Conservation (phyloP, 176 grass and related monocot genomes). For the Aegilops umbellulata region DNA sequence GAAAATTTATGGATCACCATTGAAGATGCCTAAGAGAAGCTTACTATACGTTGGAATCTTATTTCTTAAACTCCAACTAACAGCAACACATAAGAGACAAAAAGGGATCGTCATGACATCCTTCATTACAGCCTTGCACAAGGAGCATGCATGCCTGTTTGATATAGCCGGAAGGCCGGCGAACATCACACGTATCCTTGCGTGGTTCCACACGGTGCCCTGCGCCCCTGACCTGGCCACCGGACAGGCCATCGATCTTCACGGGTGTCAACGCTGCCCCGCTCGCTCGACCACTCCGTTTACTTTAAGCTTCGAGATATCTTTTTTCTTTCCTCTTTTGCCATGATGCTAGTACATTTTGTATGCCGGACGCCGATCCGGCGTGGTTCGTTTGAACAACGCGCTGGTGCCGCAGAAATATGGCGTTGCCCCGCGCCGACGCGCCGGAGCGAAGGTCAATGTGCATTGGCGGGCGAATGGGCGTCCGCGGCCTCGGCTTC, state of each 20-base stretch:
- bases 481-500: neutral
- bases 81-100: neutral
- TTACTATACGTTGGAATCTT: neutral
- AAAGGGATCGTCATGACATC: neutral
- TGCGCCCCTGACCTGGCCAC: neutral
- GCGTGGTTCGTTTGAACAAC: neutral
- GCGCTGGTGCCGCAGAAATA: neutral
- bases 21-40: neutral
- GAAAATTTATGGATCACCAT: too few species aligned
- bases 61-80: neutral
- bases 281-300: neutral
- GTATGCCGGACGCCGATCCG: neutral
- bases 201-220: neutral
- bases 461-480: neutral
- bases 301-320: neutral
- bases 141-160: neutral
- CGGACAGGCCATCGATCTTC: neutral
- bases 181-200: neutral
- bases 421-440: slow-evolving; percentile 9
- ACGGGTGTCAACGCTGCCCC: neutral
- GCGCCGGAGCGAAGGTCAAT: slow-evolving; percentile 27
- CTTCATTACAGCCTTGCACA: neutral
- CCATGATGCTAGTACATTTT: neutral
- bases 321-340: neutral
- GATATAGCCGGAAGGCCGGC: neutral